Percentiles rank a stretch among this genome's conserved stretches.
Conservation (phyloP, 139 green algal genomes). For the Bryopsis sp. region DNA sequence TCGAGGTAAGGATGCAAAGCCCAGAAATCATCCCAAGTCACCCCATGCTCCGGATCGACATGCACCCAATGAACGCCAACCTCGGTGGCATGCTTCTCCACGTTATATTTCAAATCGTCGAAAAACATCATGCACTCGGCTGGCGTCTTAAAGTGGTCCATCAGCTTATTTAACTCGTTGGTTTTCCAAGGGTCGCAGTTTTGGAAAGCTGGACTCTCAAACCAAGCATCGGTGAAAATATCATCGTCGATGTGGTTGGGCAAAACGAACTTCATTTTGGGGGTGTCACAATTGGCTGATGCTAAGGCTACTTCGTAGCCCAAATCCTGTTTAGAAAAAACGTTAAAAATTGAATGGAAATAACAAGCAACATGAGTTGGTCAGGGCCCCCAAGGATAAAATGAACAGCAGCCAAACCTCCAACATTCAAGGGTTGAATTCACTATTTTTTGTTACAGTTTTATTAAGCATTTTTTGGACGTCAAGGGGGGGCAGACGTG, state of each 20-base stretch:
- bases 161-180: not conserved
- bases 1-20: not conserved
- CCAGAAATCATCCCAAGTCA: conserved; percentile 3
- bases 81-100: not conserved
- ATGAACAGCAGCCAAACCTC: too few relatives aligned
- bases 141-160: not conserved
- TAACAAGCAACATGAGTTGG: too few relatives aligned
- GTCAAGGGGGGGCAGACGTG: too few relatives aligned
- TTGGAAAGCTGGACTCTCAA: conserved; percentile 1
- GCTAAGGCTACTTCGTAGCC: not conserved
- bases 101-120: not conserved
- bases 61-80: not conserved
- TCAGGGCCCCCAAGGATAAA: too few relatives aligned
- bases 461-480: too few relatives aligned
- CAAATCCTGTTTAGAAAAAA: conserved; percentile 1
- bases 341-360: too few relatives aligned
- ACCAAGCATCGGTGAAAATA: not conserved
- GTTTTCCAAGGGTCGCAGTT: not conserved
- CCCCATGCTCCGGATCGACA: not conserved
- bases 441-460: too few relatives aligned
- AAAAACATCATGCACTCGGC: not conserved
- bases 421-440: too few relatives aligned
- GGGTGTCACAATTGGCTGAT: not conserved
- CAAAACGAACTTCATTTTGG: conserved; percentile 1
- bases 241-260: not conserved